A percentile compares a stretch with the other conserved stretches of the same genome.
Evolutionary conservation across 129 eudicot species (phyloP).

Genomic region (Kitagawia praeruptora): DNA sequence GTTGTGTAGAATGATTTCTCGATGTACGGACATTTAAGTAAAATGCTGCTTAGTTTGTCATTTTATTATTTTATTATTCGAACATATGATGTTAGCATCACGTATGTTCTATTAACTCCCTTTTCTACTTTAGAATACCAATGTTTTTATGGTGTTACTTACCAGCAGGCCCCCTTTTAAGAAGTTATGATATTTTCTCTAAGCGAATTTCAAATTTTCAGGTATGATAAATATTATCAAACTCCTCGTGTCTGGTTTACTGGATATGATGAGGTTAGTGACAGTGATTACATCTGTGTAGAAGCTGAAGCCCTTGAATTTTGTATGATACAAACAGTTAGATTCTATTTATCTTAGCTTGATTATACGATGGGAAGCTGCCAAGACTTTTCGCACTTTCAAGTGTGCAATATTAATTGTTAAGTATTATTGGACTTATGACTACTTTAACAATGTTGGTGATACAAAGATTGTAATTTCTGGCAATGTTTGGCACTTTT

Average conservation of each 20-base stretch:
- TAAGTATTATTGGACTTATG: not conserved
- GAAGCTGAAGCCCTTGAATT: not conserved
- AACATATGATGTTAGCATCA: slow-evolving; percentile 96
- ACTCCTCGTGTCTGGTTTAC: slow-evolving; percentile 99
- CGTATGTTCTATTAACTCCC: slow-evolving; percentile 43
- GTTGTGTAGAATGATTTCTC: too few relatives aligned
- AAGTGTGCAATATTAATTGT: not conserved
- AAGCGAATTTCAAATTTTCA: slow-evolving; percentile 16
- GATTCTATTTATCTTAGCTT: not conserved
- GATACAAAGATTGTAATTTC: too few relatives aligned
- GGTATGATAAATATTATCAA: slow-evolving; percentile 98
- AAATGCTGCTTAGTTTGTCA: too few relatives aligned
- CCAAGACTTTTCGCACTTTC: not conserved
- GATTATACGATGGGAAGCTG: not conserved
- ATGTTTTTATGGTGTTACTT: not conserved
- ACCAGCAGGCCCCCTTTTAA: not conserved
- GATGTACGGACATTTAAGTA: too few relatives aligned
- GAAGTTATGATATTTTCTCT: slow-evolving; percentile 12
- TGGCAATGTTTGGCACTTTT: not conserved
- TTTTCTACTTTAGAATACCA: not conserved
- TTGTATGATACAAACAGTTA: not conserved
- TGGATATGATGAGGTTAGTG: slow-evolving; percentile 95
- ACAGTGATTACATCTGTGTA: slow-evolving; percentile 7
- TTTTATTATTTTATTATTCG: too few relatives aligned
- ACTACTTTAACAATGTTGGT: not conserved